phyloP scores from a whole-genome alignment of 108 stramenopile genomes.

The Conticribra weissflogii region DNA sequence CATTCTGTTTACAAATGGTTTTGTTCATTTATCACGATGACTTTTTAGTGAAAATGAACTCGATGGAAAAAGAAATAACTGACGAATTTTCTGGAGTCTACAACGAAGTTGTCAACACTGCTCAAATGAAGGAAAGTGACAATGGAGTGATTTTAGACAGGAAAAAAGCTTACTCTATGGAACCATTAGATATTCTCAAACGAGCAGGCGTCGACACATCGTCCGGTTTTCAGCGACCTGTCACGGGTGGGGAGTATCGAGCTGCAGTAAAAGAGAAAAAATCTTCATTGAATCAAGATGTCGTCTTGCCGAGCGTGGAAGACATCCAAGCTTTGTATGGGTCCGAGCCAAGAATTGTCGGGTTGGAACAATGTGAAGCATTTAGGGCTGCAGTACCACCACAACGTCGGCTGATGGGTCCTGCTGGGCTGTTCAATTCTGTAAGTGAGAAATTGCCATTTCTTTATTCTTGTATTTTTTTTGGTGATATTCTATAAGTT shows the following conservation, averaged over 20 bases:
- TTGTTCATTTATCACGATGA: constrained; percentile 26
- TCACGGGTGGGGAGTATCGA: constrained; percentile 1
- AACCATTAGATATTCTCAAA: constrained; percentile 34
- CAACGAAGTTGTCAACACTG: constrained; percentile 11
- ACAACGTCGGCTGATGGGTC: constrained; percentile 58
- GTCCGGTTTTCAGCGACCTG: constrained; percentile 28
- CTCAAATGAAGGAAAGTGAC: neutral
- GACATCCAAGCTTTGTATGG: constrained; percentile 68
- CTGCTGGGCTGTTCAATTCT: constrained; percentile 50
- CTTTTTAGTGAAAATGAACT: constrained; percentile 8
- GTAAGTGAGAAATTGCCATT: neutral
- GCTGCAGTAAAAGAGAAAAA: neutral
- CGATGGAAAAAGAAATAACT: constrained; percentile 10
- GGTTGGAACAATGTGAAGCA: constrained; percentile 68
- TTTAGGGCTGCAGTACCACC: constrained; percentile 56
- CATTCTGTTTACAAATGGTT: constrained; percentile 26
- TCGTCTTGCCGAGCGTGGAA: constrained; percentile 38
- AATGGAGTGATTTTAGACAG: constrained; percentile 1
- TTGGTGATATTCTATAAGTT: neutral
- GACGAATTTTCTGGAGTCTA: constrained; percentile 17
- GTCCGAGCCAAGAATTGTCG: constrained; percentile 57
- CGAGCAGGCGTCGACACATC: constrained; percentile 35
- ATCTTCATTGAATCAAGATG: constrained; percentile 6
- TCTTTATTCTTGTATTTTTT: neutral
- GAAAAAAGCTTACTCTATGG: constrained; percentile 24